These are phyloP conservation scores for Diaporthe sp. DNA, from an alignment of 2,329 filamentous ascomycete genomes.

Conservation along the genomic window DNA sequence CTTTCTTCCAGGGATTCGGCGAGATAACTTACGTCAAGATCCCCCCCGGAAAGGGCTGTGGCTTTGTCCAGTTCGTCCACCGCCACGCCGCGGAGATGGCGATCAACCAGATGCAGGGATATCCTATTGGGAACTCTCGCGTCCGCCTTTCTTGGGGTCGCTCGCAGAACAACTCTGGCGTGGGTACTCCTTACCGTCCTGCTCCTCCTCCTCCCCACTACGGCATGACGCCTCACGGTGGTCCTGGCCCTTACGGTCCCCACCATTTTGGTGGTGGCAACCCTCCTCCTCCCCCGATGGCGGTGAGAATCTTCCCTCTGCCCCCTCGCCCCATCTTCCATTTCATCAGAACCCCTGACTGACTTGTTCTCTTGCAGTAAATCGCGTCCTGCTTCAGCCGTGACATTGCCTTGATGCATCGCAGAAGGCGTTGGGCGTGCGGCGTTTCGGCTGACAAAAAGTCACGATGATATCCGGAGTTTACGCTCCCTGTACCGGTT, in stretches of 20 bases:
- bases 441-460: conserved; percentile 43
- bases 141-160: conserved; percentile 98
- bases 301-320: conserved; percentile 39
- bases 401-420: conserved; percentile 43
- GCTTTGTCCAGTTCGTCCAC: conserved; percentile 99
- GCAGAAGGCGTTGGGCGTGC: conserved; percentile 43
- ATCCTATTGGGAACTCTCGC: conserved; percentile 98
- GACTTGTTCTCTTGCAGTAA: conserved; percentile 31
- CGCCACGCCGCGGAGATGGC: conserved; percentile 99
- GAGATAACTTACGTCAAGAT: conserved; percentile 99
- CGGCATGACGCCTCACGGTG: conserved; percentile 57
- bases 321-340: conserved; percentile 15
- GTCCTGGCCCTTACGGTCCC: conserved; percentile 61
- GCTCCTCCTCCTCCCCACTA: conserved; percentile 78
- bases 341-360: neutral
- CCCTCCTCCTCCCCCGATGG: conserved; percentile 42
- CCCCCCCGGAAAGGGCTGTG: conserved; percentile 97
- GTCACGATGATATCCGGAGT: conserved; percentile 42
- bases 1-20: conserved; percentile 99
- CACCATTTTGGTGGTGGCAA: conserved; percentile 60
- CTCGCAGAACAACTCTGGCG: conserved; percentile 98
- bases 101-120: conserved; percentile 99
- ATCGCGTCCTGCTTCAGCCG: conserved; percentile 36
- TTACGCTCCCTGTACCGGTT: conserved; percentile 39
- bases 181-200: conserved; percentile 96